These are phyloP conservation scores for Strobilomyces dryophilus DNA, from an alignment of 768 basidiomycete genomes.

Conservation along the genomic window DNA sequence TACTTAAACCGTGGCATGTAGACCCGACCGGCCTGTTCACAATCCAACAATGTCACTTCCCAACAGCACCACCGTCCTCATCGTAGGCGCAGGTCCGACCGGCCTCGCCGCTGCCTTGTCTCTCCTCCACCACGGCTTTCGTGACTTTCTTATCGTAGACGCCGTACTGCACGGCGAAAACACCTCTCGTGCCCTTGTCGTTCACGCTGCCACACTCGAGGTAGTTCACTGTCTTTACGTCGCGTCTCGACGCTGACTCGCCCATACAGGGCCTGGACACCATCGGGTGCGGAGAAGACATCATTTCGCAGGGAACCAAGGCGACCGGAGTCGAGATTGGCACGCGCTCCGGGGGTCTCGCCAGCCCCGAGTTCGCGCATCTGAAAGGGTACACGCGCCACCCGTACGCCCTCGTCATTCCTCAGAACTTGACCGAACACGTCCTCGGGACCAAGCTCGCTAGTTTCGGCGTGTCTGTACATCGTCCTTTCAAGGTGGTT, in stretches of 20 bases:
- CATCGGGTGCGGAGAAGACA: slow-evolving; percentile 37
- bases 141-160: slow-evolving; percentile 44
- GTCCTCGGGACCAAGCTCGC: slow-evolving; percentile 34
- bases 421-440: slow-evolving; percentile 43
- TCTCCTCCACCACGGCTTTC: slow-evolving; percentile 38
- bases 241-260: no score
- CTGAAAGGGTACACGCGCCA: slow-evolving; percentile 40
- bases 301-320: slow-evolving; percentile 39
- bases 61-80: slow-evolving; percentile 37
- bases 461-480: slow-evolving; percentile 30
- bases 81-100: slow-evolving; percentile 49
- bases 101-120: slow-evolving; percentile 46
- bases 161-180: slow-evolving; percentile 28
- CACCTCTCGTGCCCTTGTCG: slow-evolving; percentile 40
- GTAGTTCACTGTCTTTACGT: slow-evolving; percentile 17
- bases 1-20: no score
- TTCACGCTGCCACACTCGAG: slow-evolving; percentile 54
- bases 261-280: slow-evolving; percentile 40
- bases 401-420: slow-evolving; percentile 40
- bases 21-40: no score
- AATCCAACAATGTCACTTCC: slow-evolving; percentile 26
- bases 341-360: slow-evolving; percentile 29
- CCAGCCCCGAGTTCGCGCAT: slow-evolving; percentile 28
- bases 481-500: slow-evolving; percentile 37
- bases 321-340: slow-evolving; percentile 22